These are phyloP conservation scores for Euphorbia tirucalli DNA, from an alignment of 345 rosid species.

Conservation along the genomic window DNA sequence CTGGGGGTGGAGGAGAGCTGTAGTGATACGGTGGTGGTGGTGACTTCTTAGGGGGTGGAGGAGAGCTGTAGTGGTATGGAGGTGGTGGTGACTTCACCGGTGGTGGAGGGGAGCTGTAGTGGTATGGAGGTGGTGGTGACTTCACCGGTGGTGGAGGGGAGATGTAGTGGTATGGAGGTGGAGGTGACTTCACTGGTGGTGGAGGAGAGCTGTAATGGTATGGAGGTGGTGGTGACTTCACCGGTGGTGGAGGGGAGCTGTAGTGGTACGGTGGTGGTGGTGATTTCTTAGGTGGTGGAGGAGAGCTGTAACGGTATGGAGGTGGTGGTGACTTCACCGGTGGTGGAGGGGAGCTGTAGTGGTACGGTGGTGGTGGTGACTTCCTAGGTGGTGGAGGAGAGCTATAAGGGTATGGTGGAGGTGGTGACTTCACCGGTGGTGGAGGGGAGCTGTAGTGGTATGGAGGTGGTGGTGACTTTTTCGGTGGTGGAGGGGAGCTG, in stretches of 20 bases:
- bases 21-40: slow-evolving; percentile 15
- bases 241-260: slow-evolving; percentile 13
- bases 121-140: neutral
- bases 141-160: neutral
- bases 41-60: neutral
- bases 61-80: neutral
- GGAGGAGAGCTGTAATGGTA: neutral
- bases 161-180: neutral
- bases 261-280: slow-evolving; percentile 13
- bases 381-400: slow-evolving; percentile 22
- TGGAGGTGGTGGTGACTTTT: neutral
- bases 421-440: neutral
- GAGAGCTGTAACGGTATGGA: neutral
- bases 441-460: slow-evolving; percentile 18
- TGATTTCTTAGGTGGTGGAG: slow-evolving; percentile 15
- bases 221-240: slow-evolving; percentile 2
- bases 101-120: slow-evolving; percentile 6
- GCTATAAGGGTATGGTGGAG: slow-evolving; percentile 15
- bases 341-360: slow-evolving; percentile 13
- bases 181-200: neutral
- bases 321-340: neutral
- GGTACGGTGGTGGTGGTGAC: slow-evolving; percentile 12
- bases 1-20: slow-evolving; percentile 22
- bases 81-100: neutral
- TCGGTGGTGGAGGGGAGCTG: slow-evolving; percentile 4